A percentile compares a stretch with the other conserved stretches of the same genome.
Evolutionary conservation across 257 asterid genomes (phyloP).

Genomic region (Solanum pinnatisectum): DNA sequence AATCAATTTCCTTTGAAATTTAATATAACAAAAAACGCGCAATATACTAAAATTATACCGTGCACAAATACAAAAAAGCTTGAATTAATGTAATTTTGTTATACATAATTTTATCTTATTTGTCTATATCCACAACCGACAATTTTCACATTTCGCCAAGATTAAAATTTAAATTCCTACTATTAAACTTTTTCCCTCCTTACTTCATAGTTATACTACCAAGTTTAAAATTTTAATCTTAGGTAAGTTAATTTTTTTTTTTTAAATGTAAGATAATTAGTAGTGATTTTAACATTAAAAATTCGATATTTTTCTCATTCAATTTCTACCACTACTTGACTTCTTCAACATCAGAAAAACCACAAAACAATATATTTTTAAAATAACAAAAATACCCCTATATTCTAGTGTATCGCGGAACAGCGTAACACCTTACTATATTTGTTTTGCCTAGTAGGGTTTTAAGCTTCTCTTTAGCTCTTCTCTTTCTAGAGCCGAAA

Average conservation of each 20-base stretch:
- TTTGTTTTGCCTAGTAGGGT: conserved; percentile 7
- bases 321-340: not conserved
- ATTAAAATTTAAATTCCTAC: no score
- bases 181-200: no score
- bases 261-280: no score
- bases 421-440: not conserved
- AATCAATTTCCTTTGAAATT: no score
- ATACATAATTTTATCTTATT: no score
- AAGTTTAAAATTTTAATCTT: no score
- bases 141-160: no score
- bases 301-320: not conserved
- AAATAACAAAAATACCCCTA: not conserved
- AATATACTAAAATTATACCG: no score
- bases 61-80: not conserved
- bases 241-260: no score
- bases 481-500: conserved; percentile 4
- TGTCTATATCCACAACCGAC: not conserved
- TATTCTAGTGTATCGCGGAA: not conserved
- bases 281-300: not conserved
- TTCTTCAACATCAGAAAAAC: not conserved
- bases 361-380: not conserved
- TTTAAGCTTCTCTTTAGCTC: not conserved
- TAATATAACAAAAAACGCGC: fast-evolving
- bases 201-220: no score
- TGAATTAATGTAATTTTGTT: no score